These are phyloP conservation scores for Tuber brumale DNA, from an alignment of 495 filamentous ascomycete genomes.

Conservation along the genomic window DNA sequence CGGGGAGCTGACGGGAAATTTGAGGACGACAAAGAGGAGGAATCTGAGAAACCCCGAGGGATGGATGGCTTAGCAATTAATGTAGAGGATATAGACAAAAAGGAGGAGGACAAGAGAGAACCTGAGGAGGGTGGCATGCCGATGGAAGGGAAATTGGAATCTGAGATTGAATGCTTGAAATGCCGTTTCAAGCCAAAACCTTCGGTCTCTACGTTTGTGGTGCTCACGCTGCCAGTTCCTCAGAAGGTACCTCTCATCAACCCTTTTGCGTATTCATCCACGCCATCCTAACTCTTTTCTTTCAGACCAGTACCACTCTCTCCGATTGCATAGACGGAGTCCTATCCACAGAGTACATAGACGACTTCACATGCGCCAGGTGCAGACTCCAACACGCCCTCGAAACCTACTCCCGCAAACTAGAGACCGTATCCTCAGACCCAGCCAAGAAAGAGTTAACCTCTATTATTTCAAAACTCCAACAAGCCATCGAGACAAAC, in stretches of 20 bases:
- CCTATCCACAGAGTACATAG: conserved; percentile 90
- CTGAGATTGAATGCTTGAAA: conserved; percentile 83
- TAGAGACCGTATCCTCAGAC: conserved; percentile 31
- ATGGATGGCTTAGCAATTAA: conserved; percentile 21
- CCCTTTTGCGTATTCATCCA: conserved; percentile 43
- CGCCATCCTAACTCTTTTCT: conserved; percentile 16
- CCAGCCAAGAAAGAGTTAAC: conserved; percentile 52
- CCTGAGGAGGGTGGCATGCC: conserved; percentile 38
- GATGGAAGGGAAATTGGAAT: conserved; percentile 57
- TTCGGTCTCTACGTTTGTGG: conserved; percentile 77
- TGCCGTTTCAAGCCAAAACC: conserved; percentile 86
- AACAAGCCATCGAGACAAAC: conserved; percentile 60
- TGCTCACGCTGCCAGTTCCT: conserved; percentile 85
- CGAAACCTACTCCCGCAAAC: conserved; percentile 42
- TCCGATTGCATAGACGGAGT: conserved; percentile 82
- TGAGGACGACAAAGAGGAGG: conserved; percentile 4
- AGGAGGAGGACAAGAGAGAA: conserved; percentile 23
- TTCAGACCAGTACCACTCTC: conserved; percentile 55
- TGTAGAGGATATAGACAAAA: conserved; percentile 16
- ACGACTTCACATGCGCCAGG: conserved; percentile 91
- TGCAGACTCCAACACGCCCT: conserved; percentile 80
- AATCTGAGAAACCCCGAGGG: conserved; percentile 9
- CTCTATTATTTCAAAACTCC: conserved; percentile 52
- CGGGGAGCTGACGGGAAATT: conserved; percentile 7
- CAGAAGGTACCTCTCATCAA: conserved; percentile 52